phyloP scores from a whole-genome alignment of 305 asterid species.

The Fraxinus albicans region DNA sequence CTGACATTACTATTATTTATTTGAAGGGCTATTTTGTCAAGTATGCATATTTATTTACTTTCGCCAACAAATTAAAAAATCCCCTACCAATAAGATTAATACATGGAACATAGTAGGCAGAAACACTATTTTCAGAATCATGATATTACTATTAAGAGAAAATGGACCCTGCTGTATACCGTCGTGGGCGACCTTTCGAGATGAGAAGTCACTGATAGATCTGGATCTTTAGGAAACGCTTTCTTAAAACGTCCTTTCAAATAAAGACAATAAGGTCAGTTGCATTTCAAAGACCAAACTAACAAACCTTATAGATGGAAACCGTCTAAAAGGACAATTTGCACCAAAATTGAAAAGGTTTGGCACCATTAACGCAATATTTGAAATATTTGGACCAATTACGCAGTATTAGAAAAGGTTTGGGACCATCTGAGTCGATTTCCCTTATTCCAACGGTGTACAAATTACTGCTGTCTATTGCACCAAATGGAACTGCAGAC shows the following conservation, averaged over 20 bases:
- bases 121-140: background rate
- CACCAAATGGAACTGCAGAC: background rate
- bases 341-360: background rate
- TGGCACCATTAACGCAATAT: background rate
- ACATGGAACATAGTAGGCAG: background rate
- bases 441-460: background rate
- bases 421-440: background rate
- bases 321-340: background rate
- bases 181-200: background rate
- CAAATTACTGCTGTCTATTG: background rate
- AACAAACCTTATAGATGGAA: background rate
- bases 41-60: background rate
- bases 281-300: background rate
- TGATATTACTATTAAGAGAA: background rate
- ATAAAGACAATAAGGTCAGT: background rate
- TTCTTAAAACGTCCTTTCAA: background rate
- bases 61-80: background rate
- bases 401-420: background rate
- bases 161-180: background rate
- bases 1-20: background rate
- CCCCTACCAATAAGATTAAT: background rate
- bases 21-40: background rate
- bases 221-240: too few relatives aligned
- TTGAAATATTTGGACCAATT: background rate
- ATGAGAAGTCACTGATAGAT: background rate